These are phyloP conservation scores for Nepenthes mirabilis DNA, from an alignment of 148 eudicot species.

Conservation along the genomic window DNA sequence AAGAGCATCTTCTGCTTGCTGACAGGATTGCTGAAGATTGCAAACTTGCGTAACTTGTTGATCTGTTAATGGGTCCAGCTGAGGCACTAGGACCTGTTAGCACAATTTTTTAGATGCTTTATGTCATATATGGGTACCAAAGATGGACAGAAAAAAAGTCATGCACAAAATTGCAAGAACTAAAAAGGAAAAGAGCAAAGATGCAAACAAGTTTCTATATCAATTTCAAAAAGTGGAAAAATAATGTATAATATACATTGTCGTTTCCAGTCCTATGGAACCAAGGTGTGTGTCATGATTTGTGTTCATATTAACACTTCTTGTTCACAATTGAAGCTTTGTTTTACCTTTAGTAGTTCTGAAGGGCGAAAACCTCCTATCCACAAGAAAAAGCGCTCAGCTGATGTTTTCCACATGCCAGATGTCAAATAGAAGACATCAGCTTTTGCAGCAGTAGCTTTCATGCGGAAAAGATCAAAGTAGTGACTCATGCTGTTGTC, in stretches of 20 bases:
- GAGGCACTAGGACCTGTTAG: conserved; percentile 64
- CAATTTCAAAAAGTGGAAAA: no score
- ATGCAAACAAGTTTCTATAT: no score
- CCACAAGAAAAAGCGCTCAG: conserved; percentile 87
- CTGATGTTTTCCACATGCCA: conserved; percentile 84
- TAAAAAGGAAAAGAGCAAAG: no score
- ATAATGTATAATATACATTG: no score
- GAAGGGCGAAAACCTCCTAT: conserved; percentile 98
- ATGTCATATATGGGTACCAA: neutral
- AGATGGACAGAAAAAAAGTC: neutral
- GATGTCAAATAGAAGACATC: conserved; percentile 77
- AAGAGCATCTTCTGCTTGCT: conserved; percentile 91
- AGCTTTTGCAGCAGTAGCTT: conserved; percentile 65
- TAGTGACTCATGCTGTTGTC: conserved; percentile 66
- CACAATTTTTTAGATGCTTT: conserved; percentile 5
- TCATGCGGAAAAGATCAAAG: conserved; percentile 55
- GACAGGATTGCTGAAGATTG: conserved; percentile 62
- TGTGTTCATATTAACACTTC: neutral
- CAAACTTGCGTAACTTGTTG: conserved; percentile 34
- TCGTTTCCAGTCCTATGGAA: neutral
- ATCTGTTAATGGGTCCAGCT: conserved; percentile 56
- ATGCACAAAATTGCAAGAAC: neutral
- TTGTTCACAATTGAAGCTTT: neutral
- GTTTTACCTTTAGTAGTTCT: conserved; percentile 65
- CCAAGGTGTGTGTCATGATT: neutral